Percentiles rank a stretch among this genome's conserved stretches.
Evolutionary conservation across 805 yeast genomes (phyloP).

Genomic region (Candida jianshihensis): DNA sequence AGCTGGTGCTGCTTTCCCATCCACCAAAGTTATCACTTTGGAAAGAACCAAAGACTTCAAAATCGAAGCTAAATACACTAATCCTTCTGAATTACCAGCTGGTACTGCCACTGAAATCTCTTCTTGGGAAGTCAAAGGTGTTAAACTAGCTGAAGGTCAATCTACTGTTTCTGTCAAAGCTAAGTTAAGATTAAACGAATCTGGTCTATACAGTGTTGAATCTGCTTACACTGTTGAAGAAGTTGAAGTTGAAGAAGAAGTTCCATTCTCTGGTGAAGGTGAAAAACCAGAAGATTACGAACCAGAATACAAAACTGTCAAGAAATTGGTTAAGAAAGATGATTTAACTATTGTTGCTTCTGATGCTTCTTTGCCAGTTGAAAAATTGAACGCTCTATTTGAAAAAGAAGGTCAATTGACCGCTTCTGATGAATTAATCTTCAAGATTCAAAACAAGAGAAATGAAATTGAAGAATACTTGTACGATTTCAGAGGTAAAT

Average conservation of each 20-base stretch:
- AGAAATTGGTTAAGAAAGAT: conserved; percentile 89
- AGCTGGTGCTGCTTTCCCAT: conserved; percentile 85
- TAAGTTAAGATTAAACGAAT: conserved; percentile 94
- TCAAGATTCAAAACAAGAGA: conserved; percentile 98
- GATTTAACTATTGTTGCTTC: conserved; percentile 56
- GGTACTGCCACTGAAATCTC: conserved; percentile 64
- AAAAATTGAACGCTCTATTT: conserved; percentile 49
- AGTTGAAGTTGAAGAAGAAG: conserved; percentile 79
- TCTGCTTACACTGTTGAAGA: conserved; percentile 94
- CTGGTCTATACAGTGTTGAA: conserved; percentile 91
- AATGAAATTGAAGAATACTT: conserved; percentile 98
- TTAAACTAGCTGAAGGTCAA: conserved; percentile 71
- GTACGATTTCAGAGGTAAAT: conserved; percentile 93
- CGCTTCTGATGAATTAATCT: conserved; percentile 91
- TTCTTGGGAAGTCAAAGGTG: conserved; percentile 83
- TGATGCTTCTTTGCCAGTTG: conserved; percentile 56
- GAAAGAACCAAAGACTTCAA: conserved; percentile 87
- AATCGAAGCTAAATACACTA: conserved; percentile 79
- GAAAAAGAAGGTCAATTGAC: conserved; percentile 83
- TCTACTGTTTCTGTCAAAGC: conserved; percentile 76
- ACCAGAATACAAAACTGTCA: conserved; percentile 84
- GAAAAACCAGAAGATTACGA: conserved; percentile 78
- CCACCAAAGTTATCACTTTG: conserved; percentile 90
- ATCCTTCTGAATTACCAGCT: conserved; percentile 62
- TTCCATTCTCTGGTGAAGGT: conserved; percentile 57